These are phyloP conservation scores for Candida arabinofermentans DNA, from an alignment of 805 yeast genomes.

Conservation along the genomic window DNA sequence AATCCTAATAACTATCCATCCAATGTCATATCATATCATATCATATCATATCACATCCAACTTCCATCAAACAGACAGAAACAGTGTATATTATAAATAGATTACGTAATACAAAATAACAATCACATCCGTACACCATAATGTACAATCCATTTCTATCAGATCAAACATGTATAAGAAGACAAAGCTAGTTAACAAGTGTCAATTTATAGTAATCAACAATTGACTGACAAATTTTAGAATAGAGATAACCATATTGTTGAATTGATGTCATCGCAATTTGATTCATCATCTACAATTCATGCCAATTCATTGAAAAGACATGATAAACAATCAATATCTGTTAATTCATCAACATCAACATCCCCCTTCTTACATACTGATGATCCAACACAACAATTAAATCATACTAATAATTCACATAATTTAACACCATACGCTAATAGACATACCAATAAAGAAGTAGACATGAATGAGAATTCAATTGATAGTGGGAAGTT, in stretches of 20 bases:
- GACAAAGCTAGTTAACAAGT: neutral
- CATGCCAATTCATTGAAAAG: slow-evolving; percentile 16
- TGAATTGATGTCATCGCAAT: too few species aligned
- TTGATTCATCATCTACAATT: neutral
- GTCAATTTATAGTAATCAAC: neutral
- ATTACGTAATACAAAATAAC: too few species aligned
- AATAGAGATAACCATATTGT: neutral
- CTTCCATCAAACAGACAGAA: too few species aligned
- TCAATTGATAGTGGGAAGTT: neutral
- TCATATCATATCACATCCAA: too few species aligned
- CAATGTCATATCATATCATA: too few species aligned
- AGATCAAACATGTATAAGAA: too few species aligned
- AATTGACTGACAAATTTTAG: neutral
- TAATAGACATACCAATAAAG: neutral
- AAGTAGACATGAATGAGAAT: neutral
- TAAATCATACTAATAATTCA: neutral
- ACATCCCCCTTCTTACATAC: slow-evolving; percentile 13
- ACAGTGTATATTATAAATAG: too few species aligned
- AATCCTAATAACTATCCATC: too few species aligned
- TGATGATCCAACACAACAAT: slow-evolving; percentile 3
- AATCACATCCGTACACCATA: too few species aligned
- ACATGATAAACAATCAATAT: slow-evolving; percentile 14
- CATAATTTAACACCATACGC: slow-evolving; percentile 1
- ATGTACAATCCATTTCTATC: too few species aligned
- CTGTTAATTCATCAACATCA: slow-evolving; percentile 10